Conservation (phyloP, 345 rosid species). For the Gossypium herbaceum region DNA sequence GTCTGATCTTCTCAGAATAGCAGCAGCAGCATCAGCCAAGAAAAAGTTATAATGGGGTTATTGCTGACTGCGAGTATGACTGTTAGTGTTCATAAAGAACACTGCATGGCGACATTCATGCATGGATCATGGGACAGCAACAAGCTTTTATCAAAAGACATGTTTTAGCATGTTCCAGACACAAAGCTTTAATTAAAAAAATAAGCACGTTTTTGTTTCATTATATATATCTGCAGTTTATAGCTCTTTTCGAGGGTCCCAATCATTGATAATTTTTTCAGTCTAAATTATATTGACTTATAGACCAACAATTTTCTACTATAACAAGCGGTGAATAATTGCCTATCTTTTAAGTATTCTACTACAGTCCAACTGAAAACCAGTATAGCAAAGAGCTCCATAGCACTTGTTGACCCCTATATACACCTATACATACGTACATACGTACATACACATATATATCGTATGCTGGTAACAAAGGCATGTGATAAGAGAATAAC, state of each 20-base stretch:
- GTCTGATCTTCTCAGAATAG: neutral
- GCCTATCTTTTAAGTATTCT: neutral
- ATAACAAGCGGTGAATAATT: neutral
- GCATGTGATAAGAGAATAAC: neutral
- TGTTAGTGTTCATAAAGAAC: neutral
- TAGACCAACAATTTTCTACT: neutral
- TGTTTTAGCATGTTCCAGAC: slow-evolving; percentile 16
- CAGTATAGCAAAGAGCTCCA: neutral
- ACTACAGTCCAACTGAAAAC: neutral
- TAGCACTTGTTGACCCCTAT: neutral
- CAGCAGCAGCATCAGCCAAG: neutral
- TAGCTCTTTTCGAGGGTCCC: neutral
- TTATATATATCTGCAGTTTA: neutral
- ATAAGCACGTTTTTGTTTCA: neutral
- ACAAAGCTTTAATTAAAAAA: neutral
- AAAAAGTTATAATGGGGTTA: neutral
- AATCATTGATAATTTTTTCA: neutral
- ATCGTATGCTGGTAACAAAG: neutral
- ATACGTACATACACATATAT: neutral
- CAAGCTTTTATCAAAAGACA: neutral
- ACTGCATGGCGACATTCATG: slow-evolving; percentile 5
- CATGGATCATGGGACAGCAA: neutral
- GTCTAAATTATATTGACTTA: neutral
- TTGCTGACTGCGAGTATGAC: neutral
- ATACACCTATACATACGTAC: too few species aligned